Conservation (phyloP, 805 yeast species). For the Kregervanrija fluxuum region DNA sequence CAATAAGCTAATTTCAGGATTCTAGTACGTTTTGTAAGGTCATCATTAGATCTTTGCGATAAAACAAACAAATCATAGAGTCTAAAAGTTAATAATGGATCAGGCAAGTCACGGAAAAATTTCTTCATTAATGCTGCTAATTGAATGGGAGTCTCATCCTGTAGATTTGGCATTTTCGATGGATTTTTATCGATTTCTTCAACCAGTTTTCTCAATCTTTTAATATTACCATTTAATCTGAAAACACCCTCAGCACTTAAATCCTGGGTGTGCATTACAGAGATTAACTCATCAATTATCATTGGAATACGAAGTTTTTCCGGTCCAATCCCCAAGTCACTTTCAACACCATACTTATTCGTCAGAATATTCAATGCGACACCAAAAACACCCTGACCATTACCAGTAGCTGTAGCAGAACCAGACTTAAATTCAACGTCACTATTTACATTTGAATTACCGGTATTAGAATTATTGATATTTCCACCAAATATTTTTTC, state of each 20-base stretch:
- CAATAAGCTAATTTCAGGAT: slow-evolving; percentile 61
- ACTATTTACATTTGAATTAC: not conserved
- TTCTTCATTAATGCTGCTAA: slow-evolving; percentile 88
- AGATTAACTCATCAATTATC: slow-evolving; percentile 77
- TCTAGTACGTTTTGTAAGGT: slow-evolving; percentile 35
- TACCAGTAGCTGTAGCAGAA: slow-evolving; percentile 10
- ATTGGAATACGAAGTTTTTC: slow-evolving; percentile 74
- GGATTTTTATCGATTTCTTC: slow-evolving; percentile 72
- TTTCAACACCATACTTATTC: slow-evolving; percentile 67
- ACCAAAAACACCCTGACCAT: slow-evolving; percentile 60
- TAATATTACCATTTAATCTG: slow-evolving; percentile 92
- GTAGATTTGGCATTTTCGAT: slow-evolving; percentile 59
- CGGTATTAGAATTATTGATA: slow-evolving; percentile 3
- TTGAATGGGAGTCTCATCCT: slow-evolving; percentile 77
- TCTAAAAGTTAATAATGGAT: slow-evolving; percentile 73
- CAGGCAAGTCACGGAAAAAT: slow-evolving; percentile 87
- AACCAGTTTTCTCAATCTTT: slow-evolving; percentile 65
- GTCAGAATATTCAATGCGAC: slow-evolving; percentile 64
- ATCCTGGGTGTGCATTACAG: slow-evolving; percentile 81
- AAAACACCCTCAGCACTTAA: slow-evolving; percentile 95
- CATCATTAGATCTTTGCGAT: slow-evolving; percentile 40
- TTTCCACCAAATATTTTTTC: slow-evolving; percentile 34
- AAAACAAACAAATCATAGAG: slow-evolving; percentile 75
- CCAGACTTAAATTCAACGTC: slow-evolving; percentile 12
- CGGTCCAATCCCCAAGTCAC: slow-evolving; percentile 81